Base-by-base conservation (phyloP, 352 stramenopile species). In the Phytopythium helicoides region DNA sequence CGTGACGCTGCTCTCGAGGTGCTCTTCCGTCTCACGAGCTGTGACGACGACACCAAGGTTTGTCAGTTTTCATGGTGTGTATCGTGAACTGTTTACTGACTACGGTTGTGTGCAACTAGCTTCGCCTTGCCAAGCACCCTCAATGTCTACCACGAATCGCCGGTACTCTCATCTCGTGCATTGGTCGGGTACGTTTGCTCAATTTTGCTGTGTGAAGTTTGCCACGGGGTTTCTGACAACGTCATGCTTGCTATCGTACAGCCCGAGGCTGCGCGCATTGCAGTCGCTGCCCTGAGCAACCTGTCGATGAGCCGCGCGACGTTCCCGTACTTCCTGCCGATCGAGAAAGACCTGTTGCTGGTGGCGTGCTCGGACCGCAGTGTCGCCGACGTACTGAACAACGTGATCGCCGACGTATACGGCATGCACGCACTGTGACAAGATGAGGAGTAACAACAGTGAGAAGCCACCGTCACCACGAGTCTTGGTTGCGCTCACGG, bases 341-440 rank as follows among this genome's bases (percentile, higher is more conserved):
- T 93, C 47, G 83, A 93, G 54, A 85, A 80, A 33, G 79, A 89
- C 38, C 65, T 93, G 47, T 68, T 89, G 36, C 62, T 90, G 6
- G 73, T 89, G 3, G 75, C 80, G 9, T 89, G 77, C 46, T 89
- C 80, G 16, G 83, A 93, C 49, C 66, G 73, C 26, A 93, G 81
- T 44, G 79, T 93, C 15, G 75, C 80, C 15, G 80, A 90, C 39
- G 84, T 93, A 51, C 72, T 93, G 39, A 88, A 79, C 51, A 93
- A 90, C 59, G 70, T 93, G 41, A 71, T 90, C 23, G 80, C 76
- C 6, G 81, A 93, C 38, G 83, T 91, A 4, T 91, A 83, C 54
- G 82, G 82, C 34, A 92, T 92, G 79, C 81, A 92, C 52, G 81
- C 83, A n/a, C 52, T 90, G 38, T 89, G 72, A 69, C 14, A 45